Percentiles rank a stretch among this genome's conserved stretches.
Conservation (phyloP, 768 basidiomycete species). For the Termitomyces sp. region DNA sequence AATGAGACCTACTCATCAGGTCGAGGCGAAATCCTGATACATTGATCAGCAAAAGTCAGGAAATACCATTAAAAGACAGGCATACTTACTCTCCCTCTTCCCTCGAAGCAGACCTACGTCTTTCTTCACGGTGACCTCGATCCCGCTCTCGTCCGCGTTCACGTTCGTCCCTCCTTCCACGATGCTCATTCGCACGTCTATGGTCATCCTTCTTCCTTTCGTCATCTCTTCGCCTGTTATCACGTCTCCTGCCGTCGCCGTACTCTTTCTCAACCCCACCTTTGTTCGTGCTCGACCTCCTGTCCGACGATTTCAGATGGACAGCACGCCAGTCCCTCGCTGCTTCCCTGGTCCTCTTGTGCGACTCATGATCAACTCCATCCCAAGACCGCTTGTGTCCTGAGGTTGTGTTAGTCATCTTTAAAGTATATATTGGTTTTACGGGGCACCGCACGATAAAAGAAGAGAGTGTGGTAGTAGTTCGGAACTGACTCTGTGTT, state of each 20-base stretch:
- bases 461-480: slow-evolving; percentile 16
- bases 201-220: slow-evolving; percentile 31
- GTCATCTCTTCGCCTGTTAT: slow-evolving; percentile 29
- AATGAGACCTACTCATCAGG: background rate
- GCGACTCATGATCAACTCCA: slow-evolving; percentile 36
- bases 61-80: slow-evolving; percentile 5
- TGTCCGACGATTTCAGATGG: slow-evolving; percentile 39
- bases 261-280: slow-evolving; percentile 31
- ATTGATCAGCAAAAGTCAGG: background rate
- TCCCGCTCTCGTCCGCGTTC: slow-evolving; percentile 22
- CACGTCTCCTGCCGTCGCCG: slow-evolving; percentile 18
- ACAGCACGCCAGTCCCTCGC: slow-evolving; percentile 69
- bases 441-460: slow-evolving; percentile 80
- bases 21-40: slow-evolving; percentile 2
- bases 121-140: slow-evolving; percentile 19
- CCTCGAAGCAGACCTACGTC: slow-evolving; percentile 26
- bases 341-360: slow-evolving; percentile 55
- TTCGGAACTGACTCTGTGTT: background rate
- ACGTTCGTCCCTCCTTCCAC: slow-evolving; percentile 28
- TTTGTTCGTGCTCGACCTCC: slow-evolving; percentile 25
- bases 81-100: slow-evolving; percentile 94
- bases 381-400: slow-evolving; percentile 81
- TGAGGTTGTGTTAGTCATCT: slow-evolving; percentile 82
- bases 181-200: slow-evolving; percentile 25
- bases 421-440: slow-evolving; percentile 43